Base-by-base conservation (phyloP, 495 filamentous ascomycete species). In the Ramalina peruviana region DNA sequence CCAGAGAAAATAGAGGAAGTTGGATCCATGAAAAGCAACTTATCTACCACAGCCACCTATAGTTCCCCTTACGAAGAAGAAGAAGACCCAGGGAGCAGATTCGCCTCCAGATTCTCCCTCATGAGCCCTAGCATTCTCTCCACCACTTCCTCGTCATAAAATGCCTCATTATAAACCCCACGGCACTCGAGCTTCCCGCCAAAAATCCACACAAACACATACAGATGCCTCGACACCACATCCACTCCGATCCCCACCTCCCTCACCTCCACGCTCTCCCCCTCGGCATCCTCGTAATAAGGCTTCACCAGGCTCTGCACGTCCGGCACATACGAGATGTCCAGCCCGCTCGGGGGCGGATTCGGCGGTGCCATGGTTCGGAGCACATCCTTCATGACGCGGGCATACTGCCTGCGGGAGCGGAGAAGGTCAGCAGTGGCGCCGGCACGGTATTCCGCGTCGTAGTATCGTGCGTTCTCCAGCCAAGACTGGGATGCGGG, bases 111-210 rank as follows among this genome's bases (percentile, higher is more conserved):
- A 4, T 23, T 23, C 23, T 23, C 23, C 23, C 23, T 23, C 23
- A 23, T 23, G 23, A 23, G 23, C 23, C 23, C 23, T 4, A 23
- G 23, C 23, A 23, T 23, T 4, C 23, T 23, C 23, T 23, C 23
- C 23, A 23, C 23, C 23, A 4, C 23, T 23, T 23, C 23, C 23
- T 16, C 33, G 0, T 58, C 58, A 48, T 66, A 54, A 40, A 59
- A 64, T 7, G 55, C 54, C 53, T 64, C 60, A 39, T 66, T 66
- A 47, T 62, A 65, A 26, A 64, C 58, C 43, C 64, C 42, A 16
- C 55, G 49, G 15, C 64, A 46, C 40, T 41, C 53, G 36, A 64
- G 42, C 44, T 55, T 51, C 33, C 56, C 56, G 15, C 53, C 51
- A 50, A 63, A 65, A 13, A 50, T 62, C 62, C 60, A 63, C n/a